Evolutionary conservation across 2,329 filamentous ascomycete genomes (phyloP).

Genomic region (Teratosphaeria nubilosa): DNA sequence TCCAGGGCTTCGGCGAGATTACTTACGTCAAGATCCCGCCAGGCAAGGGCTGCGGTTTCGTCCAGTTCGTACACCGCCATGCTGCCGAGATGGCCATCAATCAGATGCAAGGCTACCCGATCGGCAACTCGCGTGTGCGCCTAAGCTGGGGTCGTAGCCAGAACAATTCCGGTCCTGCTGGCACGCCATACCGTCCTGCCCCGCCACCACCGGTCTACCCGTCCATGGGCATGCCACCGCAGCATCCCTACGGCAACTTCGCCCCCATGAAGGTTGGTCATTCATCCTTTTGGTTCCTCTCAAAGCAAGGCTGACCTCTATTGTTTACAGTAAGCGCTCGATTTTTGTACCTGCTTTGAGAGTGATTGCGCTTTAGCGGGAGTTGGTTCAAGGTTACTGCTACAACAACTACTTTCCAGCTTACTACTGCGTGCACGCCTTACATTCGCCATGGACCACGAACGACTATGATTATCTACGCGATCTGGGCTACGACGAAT

Average conservation of each 20-base stretch:
- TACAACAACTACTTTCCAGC: slow-evolving; percentile 5
- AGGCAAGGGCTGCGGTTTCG: slow-evolving; percentile 97
- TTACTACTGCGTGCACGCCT: neutral
- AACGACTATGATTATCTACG: neutral
- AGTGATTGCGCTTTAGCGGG: slow-evolving; percentile 32
- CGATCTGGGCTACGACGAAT: neutral
- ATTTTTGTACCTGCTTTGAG: slow-evolving; percentile 29
- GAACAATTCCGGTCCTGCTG: slow-evolving; percentile 95
- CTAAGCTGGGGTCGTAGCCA: slow-evolving; percentile 96
- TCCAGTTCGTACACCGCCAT: slow-evolving; percentile 97
- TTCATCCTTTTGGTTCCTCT: neutral
- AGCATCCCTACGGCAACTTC: slow-evolving; percentile 55
- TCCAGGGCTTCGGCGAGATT: slow-evolving; percentile 98
- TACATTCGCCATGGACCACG: neutral
- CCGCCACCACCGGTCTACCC: slow-evolving; percentile 68
- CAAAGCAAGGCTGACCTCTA: slow-evolving; percentile 7
- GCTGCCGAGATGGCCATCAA: slow-evolving; percentile 99
- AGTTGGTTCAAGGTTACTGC: slow-evolving; percentile 23
- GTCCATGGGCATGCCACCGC: slow-evolving; percentile 51
- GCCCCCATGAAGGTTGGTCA: slow-evolving; percentile 54
- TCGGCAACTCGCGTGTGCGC: slow-evolving; percentile 95
- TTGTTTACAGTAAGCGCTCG: slow-evolving; percentile 23
- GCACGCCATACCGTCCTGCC: slow-evolving; percentile 91
- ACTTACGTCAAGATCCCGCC: slow-evolving; percentile 99
- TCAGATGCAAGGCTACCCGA: slow-evolving; percentile 99